These are phyloP conservation scores for Colletotrichum cuscutae DNA, from an alignment of 2,329 filamentous ascomycete genomes.

Conservation along the genomic window DNA sequence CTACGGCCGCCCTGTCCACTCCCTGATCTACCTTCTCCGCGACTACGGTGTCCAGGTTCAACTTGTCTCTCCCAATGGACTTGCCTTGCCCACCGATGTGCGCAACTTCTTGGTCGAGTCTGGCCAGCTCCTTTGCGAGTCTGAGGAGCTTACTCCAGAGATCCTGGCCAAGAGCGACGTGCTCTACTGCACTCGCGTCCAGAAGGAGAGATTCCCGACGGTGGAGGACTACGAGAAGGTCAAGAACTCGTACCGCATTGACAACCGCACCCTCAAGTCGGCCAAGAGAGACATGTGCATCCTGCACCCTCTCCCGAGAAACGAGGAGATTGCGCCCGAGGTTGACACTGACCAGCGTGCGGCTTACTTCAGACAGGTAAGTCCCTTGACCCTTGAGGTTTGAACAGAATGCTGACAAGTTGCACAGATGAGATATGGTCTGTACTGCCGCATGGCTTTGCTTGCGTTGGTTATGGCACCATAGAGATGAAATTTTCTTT, in stretches of 20 bases:
- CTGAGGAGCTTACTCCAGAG: slow-evolving; percentile 83
- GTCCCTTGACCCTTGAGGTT: slow-evolving; percentile 46
- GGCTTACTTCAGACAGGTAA: slow-evolving; percentile 98
- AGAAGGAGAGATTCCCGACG: slow-evolving; percentile 94
- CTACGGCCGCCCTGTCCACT: slow-evolving; percentile 95
- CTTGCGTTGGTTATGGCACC: slow-evolving; percentile 85
- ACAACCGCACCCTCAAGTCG: slow-evolving; percentile 88
- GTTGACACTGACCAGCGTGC: slow-evolving; percentile 97
- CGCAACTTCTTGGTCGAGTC: slow-evolving; percentile 76
- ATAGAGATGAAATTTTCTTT: slow-evolving; percentile 36
- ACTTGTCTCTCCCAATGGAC: slow-evolving; percentile 84
- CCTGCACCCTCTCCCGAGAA: slow-evolving; percentile 94
- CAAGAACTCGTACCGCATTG: slow-evolving; percentile 89
- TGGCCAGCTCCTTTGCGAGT: slow-evolving; percentile 81
- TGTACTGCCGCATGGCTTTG: slow-evolving; percentile 98
- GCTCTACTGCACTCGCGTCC: slow-evolving; percentile 95
- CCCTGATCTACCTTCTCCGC: slow-evolving; percentile 89
- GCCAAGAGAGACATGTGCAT: slow-evolving; percentile 95
- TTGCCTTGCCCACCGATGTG: slow-evolving; percentile 81
- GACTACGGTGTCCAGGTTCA: slow-evolving; percentile 97
- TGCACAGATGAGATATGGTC: slow-evolving; percentile 90
- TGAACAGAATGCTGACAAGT: slow-evolving; percentile 50
- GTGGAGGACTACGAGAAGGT: slow-evolving; percentile 84
- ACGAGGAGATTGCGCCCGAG: slow-evolving; percentile 93
- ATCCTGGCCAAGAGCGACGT: slow-evolving; percentile 90